Percentiles rank a stretch among this genome's conserved stretches.
These are phyloP conservation scores for Thielaviopsis punctulata DNA, from an alignment of 2,329 filamentous ascomycete species.

Conservation along the genomic window DNA sequence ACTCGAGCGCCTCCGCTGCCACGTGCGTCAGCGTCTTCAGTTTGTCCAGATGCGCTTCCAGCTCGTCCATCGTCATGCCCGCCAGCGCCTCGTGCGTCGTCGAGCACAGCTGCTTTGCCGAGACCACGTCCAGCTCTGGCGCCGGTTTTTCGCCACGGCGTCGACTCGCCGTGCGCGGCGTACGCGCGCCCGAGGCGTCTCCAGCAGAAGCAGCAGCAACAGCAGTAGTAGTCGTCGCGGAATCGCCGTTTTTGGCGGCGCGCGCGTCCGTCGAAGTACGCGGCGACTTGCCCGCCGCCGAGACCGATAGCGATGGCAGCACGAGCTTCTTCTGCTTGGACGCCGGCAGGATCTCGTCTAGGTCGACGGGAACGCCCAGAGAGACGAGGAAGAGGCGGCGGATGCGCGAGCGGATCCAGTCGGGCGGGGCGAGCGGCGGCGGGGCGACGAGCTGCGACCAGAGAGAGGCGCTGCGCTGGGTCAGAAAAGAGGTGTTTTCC, in stretches of 20 bases:
- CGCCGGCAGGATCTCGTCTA: conserved; percentile 91
- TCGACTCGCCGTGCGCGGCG: conserved; percentile 21
- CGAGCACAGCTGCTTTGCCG: conserved; percentile 59
- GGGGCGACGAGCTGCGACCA: conserved; percentile 95
- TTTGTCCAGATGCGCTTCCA: conserved; percentile 51
- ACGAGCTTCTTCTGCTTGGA: conserved; percentile 97
- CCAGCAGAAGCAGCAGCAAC: not conserved
- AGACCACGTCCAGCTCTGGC: conserved; percentile 62
- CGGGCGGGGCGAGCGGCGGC: conserved; percentile 82
- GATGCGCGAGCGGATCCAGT: conserved; percentile 95
- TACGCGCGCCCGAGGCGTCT: not conserved
- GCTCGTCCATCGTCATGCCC: conserved; percentile 63
- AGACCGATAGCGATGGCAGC: conserved; percentile 71
- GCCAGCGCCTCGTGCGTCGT: conserved; percentile 71
- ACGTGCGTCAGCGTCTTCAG: conserved; percentile 52
- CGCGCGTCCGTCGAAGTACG: conserved; percentile 38
- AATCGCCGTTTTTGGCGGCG: conserved; percentile 28
- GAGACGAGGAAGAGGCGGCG: conserved; percentile 89
- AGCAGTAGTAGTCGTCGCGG: conserved; percentile 8
- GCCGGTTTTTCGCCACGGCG: conserved; percentile 45
- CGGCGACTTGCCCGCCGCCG: conserved; percentile 31
- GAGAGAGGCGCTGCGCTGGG: conserved; percentile 70
- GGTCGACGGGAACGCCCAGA: conserved; percentile 83
- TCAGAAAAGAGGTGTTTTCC: conserved; percentile 56
- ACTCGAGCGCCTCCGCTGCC: conserved; percentile 64